phyloP scores from a whole-genome alignment of 2,329 filamentous ascomycete species.

The Chlorencoelia australis region DNA sequence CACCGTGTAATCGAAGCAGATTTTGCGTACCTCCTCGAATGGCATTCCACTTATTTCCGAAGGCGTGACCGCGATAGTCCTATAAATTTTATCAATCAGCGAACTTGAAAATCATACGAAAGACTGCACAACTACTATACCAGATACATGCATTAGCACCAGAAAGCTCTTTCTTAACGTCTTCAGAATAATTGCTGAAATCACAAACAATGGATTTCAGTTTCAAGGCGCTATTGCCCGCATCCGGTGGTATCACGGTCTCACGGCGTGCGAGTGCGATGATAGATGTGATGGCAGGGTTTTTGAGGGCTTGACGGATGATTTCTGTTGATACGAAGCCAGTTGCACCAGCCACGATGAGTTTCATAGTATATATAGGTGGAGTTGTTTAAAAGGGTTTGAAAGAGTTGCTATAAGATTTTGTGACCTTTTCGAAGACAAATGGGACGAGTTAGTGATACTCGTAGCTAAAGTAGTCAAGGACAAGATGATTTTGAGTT shows the following conservation, averaged over 20 bases:
- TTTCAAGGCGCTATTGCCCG: constrained; percentile 16
- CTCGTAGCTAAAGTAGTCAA: too few relatives aligned
- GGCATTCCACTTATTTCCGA: constrained; percentile 23
- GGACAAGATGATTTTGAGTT: too few relatives aligned
- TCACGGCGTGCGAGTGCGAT: constrained; percentile 23
- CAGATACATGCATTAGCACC: constrained; percentile 30
- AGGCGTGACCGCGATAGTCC: constrained; percentile 36
- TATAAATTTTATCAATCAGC: constrained; percentile 12
- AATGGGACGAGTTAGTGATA: too few relatives aligned
- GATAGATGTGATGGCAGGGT: constrained; percentile 24
- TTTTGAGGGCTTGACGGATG: constrained; percentile 27
- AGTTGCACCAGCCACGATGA: constrained; percentile 28
- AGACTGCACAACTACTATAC: constrained; percentile 21
- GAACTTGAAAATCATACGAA: too few relatives aligned
- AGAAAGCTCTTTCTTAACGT: constrained; percentile 24
- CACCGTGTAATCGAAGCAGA: constrained; percentile 33
- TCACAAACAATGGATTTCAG: constrained; percentile 27
- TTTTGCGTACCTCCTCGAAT: constrained; percentile 30
- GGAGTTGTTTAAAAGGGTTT: too few relatives aligned
- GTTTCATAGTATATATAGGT: constrained; percentile 31
- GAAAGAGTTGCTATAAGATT: too few relatives aligned
- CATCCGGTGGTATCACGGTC: constrained; percentile 6
- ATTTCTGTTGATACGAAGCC: constrained; percentile 29
- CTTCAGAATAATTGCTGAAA: constrained; percentile 27
- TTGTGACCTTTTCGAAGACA: too few relatives aligned